A percentile compares a stretch with the other conserved stretches of the same genome.
These are phyloP conservation scores for rapeseed (Brassica napus) DNA, from an alignment of 345 rosid genomes.

Conservation along the genomic window DNA sequence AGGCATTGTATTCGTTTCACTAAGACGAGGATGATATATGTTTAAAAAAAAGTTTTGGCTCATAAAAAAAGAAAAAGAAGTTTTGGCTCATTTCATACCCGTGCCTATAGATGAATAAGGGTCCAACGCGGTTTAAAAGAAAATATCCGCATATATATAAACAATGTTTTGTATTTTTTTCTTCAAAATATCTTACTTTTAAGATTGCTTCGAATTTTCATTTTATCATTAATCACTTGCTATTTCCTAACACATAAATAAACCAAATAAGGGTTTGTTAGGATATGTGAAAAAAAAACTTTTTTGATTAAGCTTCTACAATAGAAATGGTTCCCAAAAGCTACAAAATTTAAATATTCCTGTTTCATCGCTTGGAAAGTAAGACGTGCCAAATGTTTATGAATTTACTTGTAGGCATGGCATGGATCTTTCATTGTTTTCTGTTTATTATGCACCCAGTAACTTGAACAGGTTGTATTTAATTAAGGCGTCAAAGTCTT, in stretches of 20 bases:
- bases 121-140: background rate
- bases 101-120: background rate
- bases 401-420: background rate
- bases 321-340: background rate
- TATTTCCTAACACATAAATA: background rate
- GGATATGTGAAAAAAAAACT: background rate
- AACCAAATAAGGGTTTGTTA: background rate
- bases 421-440: background rate
- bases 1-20: background rate
- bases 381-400: background rate
- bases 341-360: background rate
- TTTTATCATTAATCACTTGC: background rate
- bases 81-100: background rate
- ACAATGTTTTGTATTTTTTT: background rate
- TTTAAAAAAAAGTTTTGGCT: background rate
- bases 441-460: background rate
- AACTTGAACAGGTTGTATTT: background rate
- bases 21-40: background rate
- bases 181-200: background rate
- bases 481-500: background rate
- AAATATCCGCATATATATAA: too few relatives aligned
- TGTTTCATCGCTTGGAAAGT: background rate
- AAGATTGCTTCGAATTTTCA: background rate
- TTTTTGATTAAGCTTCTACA: background rate
- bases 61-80: background rate